phyloP scores from a whole-genome alignment of 2,329 filamentous ascomycete genomes.

The Fusarium sp. region DNA sequence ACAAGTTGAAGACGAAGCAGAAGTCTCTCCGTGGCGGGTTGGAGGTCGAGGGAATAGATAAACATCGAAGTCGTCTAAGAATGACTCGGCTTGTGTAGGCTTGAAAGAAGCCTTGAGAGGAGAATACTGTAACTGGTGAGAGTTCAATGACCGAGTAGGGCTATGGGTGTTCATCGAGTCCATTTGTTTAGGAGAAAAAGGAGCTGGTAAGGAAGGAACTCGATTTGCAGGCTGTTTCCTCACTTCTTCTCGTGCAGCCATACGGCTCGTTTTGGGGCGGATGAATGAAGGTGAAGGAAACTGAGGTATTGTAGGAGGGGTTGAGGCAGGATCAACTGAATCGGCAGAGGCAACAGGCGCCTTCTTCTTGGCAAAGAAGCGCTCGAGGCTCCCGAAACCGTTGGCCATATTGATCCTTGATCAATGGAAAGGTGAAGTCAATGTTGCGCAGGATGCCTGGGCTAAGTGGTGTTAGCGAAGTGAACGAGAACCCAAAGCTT shows the following conservation, averaged over 20 bases:
- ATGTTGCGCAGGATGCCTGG: slow-evolving; percentile 45
- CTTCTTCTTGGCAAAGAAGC: slow-evolving; percentile 64
- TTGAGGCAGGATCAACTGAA: slow-evolving; percentile 40
- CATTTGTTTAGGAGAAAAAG: slow-evolving; percentile 35
- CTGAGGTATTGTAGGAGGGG: slow-evolving; percentile 50
- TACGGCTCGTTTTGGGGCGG: slow-evolving; percentile 66
- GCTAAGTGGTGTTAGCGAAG: slow-evolving; percentile 43
- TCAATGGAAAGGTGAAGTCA: slow-evolving; percentile 36
- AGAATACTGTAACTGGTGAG: slow-evolving; percentile 33
- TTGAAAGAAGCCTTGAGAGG: slow-evolving; percentile 49
- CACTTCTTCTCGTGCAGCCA: slow-evolving; percentile 68
- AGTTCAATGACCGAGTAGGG: slow-evolving; percentile 26
- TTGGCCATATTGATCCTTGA: slow-evolving; percentile 59
- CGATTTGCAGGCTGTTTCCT: slow-evolving; percentile 49
- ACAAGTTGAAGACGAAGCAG: slow-evolving; percentile 43
- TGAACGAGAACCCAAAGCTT: slow-evolving; percentile 14
- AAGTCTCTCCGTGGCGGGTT: slow-evolving; percentile 46
- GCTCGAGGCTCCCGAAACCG: slow-evolving; percentile 65
- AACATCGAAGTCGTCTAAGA: slow-evolving; percentile 52
- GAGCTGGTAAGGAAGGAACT: slow-evolving; percentile 48
- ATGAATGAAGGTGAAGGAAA: slow-evolving; percentile 69
- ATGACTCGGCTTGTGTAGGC: slow-evolving; percentile 38
- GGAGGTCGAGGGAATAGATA: slow-evolving; percentile 57
- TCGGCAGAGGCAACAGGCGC: slow-evolving; percentile 45
- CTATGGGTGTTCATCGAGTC: slow-evolving; percentile 30